Conservation (phyloP, 805 yeast genomes). For the Middelhovenomyces tepae region DNA sequence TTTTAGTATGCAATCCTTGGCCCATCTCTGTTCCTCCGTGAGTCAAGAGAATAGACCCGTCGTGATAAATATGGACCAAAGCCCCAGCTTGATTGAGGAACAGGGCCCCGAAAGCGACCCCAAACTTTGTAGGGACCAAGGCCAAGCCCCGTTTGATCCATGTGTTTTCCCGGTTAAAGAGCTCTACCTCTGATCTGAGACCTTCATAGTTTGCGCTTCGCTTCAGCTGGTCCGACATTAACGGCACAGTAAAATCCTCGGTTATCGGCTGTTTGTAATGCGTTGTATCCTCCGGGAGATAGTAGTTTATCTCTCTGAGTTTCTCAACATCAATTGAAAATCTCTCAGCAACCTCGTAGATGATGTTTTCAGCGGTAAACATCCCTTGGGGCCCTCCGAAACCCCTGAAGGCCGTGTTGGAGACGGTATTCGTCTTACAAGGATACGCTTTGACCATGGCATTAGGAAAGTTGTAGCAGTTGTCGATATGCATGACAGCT, state of each 20-base stretch:
- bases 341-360: constrained; percentile 33
- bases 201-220: constrained; percentile 30
- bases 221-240: constrained; percentile 30
- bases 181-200: constrained; percentile 31
- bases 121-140: constrained; percentile 40
- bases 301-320: constrained; percentile 33
- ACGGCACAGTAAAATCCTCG: constrained; percentile 33
- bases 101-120: constrained; percentile 39
- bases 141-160: constrained; percentile 42
- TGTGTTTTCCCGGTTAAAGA: constrained; percentile 32
- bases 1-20: constrained; percentile 41
- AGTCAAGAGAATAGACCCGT: constrained; percentile 38
- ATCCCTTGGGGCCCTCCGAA: constrained; percentile 46
- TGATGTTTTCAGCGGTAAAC: constrained; percentile 35
- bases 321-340: constrained; percentile 34
- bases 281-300: constrained; percentile 25
- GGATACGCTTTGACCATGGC: constrained; percentile 32
- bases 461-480: constrained; percentile 37
- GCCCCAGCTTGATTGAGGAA: constrained; percentile 43
- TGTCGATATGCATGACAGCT: constrained; percentile 36
- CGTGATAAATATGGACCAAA: constrained; percentile 37
- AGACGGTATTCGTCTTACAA: constrained; percentile 38
- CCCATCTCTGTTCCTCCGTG: constrained; percentile 47
- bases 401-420: constrained; percentile 42
- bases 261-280: constrained; percentile 35